Conservation (phyloP, 805 yeast genomes). For the Brettanomyces sp. region DNA sequence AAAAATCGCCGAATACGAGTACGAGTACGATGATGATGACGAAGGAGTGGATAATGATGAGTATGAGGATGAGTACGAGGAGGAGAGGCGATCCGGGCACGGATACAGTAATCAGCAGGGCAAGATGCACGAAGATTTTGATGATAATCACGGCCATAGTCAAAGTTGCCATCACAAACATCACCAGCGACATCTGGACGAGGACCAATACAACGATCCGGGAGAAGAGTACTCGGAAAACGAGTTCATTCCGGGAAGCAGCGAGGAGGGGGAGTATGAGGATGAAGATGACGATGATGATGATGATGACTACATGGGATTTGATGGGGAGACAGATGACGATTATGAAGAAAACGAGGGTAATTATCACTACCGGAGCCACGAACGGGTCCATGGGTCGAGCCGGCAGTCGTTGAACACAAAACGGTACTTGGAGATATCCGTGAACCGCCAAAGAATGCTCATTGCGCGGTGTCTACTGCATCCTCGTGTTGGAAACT, state of each 20-base stretch:
- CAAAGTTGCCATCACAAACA: constrained; percentile 5
- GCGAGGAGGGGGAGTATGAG: neutral
- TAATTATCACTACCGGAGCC: too few species aligned
- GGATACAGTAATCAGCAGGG: constrained; percentile 2
- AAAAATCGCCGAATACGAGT: constrained; percentile 6
- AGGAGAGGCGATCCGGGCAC: neutral
- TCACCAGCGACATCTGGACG: constrained; percentile 2
- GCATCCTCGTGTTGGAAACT: constrained; percentile 15
- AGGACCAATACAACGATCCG: too few species aligned
- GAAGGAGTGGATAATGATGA: constrained; percentile 6
- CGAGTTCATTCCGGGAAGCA: neutral
- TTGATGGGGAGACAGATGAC: too few species aligned
- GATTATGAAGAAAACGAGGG: too few species aligned
- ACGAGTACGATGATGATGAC: constrained; percentile 5
- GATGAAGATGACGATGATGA: constrained; percentile 4
- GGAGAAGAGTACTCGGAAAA: neutral
- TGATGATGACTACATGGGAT: neutral
- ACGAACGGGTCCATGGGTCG: too few species aligned
- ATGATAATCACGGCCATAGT: constrained; percentile 7
- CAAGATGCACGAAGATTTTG: constrained; percentile 9
- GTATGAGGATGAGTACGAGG: constrained; percentile 4
- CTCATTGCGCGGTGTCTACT: constrained; percentile 1
- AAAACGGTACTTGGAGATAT: neutral
- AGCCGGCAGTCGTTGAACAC: neutral
- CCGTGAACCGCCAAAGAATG: neutral